Percentiles rank a stretch among this genome's conserved stretches.
These are phyloP conservation scores for Botrytis fabae DNA, from an alignment of 2,329 filamentous ascomycete genomes.

Conservation along the genomic window DNA sequence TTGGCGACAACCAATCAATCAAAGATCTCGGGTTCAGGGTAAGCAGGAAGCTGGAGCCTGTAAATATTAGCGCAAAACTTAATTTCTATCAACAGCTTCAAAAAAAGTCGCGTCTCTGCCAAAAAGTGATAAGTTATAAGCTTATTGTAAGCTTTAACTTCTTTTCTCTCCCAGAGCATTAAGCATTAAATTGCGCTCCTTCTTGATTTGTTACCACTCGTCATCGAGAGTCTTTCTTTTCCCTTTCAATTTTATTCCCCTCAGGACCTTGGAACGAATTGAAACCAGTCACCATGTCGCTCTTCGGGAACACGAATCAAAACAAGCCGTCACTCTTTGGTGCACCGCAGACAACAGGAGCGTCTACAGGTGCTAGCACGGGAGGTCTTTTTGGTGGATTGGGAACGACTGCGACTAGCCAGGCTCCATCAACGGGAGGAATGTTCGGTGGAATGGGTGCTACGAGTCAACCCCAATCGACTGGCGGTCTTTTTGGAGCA, in stretches of 20 bases:
- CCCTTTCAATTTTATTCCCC: neutral
- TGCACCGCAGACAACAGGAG: slow-evolving; percentile 16
- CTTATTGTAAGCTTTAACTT: slow-evolving; percentile 15
- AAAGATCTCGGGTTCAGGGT: slow-evolving; percentile 10
- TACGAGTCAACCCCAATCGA: slow-evolving; percentile 28
- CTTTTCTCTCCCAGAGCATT: neutral
- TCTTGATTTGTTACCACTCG: neutral
- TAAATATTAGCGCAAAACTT: slow-evolving; percentile 19
- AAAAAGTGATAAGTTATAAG: slow-evolving; percentile 18
- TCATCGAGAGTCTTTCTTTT: neutral
- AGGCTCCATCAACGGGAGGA: slow-evolving; percentile 30
- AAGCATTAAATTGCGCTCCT: neutral
- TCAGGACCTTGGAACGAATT: neutral
- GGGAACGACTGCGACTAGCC: slow-evolving; percentile 12
- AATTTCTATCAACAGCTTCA: slow-evolving; percentile 24
- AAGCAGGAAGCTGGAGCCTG: neutral
- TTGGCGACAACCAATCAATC: slow-evolving; percentile 3
- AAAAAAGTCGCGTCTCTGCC: slow-evolving; percentile 20
- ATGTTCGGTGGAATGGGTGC: slow-evolving; percentile 42
- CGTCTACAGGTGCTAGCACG: slow-evolving; percentile 12
- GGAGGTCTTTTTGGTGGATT: slow-evolving; percentile 29
- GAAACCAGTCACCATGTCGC: slow-evolving; percentile 14
- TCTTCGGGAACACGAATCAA: slow-evolving; percentile 20
- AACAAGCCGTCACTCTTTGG: slow-evolving; percentile 18
- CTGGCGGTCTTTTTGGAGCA: slow-evolving; percentile 22